Conservation (phyloP, 1,139 yeast species). For the Lodderomyces parapsilosis region DNA sequence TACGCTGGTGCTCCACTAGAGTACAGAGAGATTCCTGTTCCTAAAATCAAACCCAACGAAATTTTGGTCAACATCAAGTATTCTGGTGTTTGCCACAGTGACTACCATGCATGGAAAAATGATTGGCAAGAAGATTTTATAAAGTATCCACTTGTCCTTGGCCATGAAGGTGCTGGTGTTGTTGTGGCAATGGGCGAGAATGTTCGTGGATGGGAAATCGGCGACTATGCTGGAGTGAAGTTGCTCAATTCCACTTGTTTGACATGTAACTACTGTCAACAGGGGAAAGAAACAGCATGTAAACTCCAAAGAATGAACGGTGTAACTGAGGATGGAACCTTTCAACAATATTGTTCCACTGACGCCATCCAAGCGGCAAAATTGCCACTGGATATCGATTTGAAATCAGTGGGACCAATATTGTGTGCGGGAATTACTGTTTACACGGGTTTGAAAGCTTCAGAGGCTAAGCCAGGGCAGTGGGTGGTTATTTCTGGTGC, state of each 20-base stretch:
- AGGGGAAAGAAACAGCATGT: constrained; percentile 66
- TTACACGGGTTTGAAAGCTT: constrained; percentile 73
- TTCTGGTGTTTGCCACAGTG: constrained; percentile 81
- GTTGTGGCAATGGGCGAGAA: constrained; percentile 70
- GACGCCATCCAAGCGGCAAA: constrained; percentile 84
- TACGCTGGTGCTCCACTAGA: constrained; percentile 43
- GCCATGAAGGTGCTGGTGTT: constrained; percentile 82
- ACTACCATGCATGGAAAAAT: constrained; percentile 78
- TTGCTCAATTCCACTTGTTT: constrained; percentile 75
- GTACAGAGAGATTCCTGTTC: constrained; percentile 66
- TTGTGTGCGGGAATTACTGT: constrained; percentile 82
- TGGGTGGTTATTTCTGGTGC: constrained; percentile 82
- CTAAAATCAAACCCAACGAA: constrained; percentile 66
- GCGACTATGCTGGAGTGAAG: constrained; percentile 72
- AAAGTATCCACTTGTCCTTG: constrained; percentile 70
- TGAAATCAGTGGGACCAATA: constrained; percentile 74
- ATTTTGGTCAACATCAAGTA: constrained; percentile 65
- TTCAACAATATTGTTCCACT: constrained; percentile 79
- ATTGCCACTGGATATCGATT: constrained; percentile 67
- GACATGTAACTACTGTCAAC: constrained; percentile 66
- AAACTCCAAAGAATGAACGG: constrained; percentile 67
- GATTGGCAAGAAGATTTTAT: constrained; percentile 58
- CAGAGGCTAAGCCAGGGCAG: constrained; percentile 61
- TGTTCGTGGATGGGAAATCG: constrained; percentile 65
- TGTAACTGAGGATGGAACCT: constrained; percentile 77